A percentile compares a stretch with the other conserved stretches of the same genome.
Conservation (phyloP, 768 basidiomycete genomes). For the Leucocoprinus sp. region DNA sequence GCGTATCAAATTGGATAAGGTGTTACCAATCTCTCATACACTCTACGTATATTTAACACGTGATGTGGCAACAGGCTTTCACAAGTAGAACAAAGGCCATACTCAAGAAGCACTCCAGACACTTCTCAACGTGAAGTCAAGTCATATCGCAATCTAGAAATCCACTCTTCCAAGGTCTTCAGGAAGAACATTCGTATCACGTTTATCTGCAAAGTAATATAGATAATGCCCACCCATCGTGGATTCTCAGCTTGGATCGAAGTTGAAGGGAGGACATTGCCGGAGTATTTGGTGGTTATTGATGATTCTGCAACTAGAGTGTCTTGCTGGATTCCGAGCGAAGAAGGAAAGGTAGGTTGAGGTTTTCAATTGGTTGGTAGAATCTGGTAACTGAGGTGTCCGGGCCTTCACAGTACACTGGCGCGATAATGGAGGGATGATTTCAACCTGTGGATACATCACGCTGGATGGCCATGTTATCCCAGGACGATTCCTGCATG, state of each 20-base stretch:
- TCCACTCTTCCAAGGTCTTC: too few species aligned
- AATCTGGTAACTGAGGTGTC: not conserved
- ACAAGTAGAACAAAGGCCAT: too few species aligned
- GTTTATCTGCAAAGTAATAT: not conserved
- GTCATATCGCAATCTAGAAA: too few species aligned
- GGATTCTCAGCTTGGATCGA: slow-evolving; percentile 68
- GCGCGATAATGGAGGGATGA: slow-evolving; percentile 47
- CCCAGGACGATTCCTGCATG: slow-evolving; percentile 55
- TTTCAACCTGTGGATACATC: slow-evolving; percentile 53
- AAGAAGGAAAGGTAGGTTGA: slow-evolving; percentile 41
- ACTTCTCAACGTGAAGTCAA: too few species aligned
- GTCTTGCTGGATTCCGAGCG: slow-evolving; percentile 64
- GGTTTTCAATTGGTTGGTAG: not conserved
- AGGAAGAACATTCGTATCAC: too few species aligned
- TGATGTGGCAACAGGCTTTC: too few species aligned
- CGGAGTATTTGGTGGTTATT: slow-evolving; percentile 48
- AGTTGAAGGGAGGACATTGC: slow-evolving; percentile 38
- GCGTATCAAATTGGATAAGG: too few species aligned
- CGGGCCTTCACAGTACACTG: slow-evolving; percentile 58
- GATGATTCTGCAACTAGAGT: slow-evolving; percentile 36
- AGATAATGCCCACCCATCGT: slow-evolving; percentile 42
- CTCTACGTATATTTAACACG: not conserved
- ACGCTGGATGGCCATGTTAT: slow-evolving; percentile 56
- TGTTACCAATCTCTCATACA: too few species aligned
- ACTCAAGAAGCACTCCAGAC: too few species aligned